Evolutionary conservation across 768 basidiomycete species (phyloP), one percentile per base, ranked within the genome.

Genomic region (Trametes maxima): DNA sequence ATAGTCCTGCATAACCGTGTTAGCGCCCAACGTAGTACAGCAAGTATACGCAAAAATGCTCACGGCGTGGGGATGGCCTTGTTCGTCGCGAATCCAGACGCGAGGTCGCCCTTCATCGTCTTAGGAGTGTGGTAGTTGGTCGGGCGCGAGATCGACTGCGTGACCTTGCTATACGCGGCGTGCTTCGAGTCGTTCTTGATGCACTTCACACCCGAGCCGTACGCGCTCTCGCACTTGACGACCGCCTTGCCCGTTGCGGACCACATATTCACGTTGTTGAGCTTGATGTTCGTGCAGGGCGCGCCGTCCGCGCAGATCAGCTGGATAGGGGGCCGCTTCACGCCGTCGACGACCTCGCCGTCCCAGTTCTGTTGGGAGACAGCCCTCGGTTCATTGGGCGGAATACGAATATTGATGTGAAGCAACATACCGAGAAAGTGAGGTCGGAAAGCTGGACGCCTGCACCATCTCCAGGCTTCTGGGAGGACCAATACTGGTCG

Each of bases 201-300:
- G 56, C 72, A 72, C 13, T 59, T 39, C 33, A 63, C 37, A 13
- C 72, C 72, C 19, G 61, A 47, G 10, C 72, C 72, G 57, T 69
- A 73, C 16, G 72, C 72, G 50, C 65, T 68, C 50, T 67, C 65
- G 65, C 72, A 73, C 45, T 70, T 70, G 60, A 66, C 62, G 33
- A 65, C 60, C 13, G 68, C 71, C 64, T 65, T 55, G 54, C 63
- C 56, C 16, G 70, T 70, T 36, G 57, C 45, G 12, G 67, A 68
- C 70, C 71, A 73, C 63, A 73, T 67, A 63, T 70, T 65, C 5
- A 73, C 72, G 65, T 73, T 67, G 37, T 46, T 48, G 36, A 73
- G 64, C 6, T 52, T 65, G 39, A 73, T 73, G 54, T 65, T 56
- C 50, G 55, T 64, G 67, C 71, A 72, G 1, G 71, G 71, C 24